phyloP scores from a whole-genome alignment of 1,139 yeast species.

The Kodamaea alishanica region DNA sequence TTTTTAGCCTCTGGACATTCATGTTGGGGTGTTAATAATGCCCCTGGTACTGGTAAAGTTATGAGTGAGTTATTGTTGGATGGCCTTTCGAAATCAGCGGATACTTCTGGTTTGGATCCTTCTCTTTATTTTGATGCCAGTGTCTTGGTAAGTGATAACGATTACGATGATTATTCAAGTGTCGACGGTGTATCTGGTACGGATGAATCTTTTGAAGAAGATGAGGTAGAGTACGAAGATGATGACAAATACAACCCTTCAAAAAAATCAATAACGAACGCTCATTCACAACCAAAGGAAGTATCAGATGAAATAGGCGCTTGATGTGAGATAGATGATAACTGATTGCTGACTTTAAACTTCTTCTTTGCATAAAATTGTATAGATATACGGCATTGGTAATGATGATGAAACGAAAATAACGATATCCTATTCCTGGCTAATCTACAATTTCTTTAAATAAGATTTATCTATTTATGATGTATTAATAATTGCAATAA shows the following conservation, averaged over 20 bases:
- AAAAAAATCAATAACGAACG: background rate
- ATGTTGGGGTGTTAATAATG: conserved; percentile 98
- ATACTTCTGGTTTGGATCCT: conserved; percentile 79
- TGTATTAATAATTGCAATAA: too few species aligned
- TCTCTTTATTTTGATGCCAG: conserved; percentile 79
- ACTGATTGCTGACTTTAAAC: conserved; percentile 3
- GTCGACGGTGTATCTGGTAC: background rate
- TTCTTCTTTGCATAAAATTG: conserved; percentile 4
- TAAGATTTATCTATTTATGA: too few species aligned
- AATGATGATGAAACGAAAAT: conserved; percentile 4
- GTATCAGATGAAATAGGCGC: conserved; percentile 1
- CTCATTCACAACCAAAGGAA: background rate
- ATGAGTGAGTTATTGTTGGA: conserved; percentile 85
- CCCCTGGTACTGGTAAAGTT: conserved; percentile 92
- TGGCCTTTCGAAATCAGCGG: conserved; percentile 77
- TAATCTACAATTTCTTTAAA: too few species aligned
- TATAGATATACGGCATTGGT: background rate
- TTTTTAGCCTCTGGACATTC: conserved; percentile 90
- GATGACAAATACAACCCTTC: conserved; percentile 9
- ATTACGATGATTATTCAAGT: conserved; percentile 21
- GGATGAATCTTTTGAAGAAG: conserved; percentile 4
- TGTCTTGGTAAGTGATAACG: conserved; percentile 42
- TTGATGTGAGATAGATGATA: conserved; percentile 7
- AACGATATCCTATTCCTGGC: too few species aligned
- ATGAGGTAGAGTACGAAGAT: conserved; percentile 10